Conservation (phyloP, 2,329 filamentous ascomycete species). For the Claviceps capensis region DNA sequence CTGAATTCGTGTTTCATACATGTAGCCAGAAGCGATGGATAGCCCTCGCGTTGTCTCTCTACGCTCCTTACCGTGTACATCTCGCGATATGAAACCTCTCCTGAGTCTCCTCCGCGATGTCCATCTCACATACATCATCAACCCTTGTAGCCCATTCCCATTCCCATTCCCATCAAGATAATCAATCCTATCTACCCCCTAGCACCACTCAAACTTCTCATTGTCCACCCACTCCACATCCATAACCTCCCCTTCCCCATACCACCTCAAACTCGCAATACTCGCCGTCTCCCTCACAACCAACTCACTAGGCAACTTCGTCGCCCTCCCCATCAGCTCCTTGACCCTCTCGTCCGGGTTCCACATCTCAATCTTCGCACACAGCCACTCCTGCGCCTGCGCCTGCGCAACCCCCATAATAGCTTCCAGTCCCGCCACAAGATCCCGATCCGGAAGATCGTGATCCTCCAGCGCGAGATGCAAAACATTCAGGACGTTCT, state of each 20-base stretch:
- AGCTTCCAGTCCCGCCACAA: conserved; percentile 41
- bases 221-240: conserved; percentile 59
- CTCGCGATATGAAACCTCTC: too few species aligned
- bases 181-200: not conserved
- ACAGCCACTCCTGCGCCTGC: conserved; percentile 59
- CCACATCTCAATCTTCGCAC: conserved; percentile 66
- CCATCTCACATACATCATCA: too few species aligned
- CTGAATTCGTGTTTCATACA: too few species aligned
- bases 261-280: conserved; percentile 61
- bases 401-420: conserved; percentile 53
- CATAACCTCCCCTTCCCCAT: conserved; percentile 37
- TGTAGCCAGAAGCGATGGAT: too few species aligned
- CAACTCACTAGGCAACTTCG: conserved; percentile 33
- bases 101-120: too few species aligned
- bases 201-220: conserved; percentile 72
- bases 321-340: conserved; percentile 28
- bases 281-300: conserved; percentile 49
- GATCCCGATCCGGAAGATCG: conserved; percentile 23
- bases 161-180: not conserved
- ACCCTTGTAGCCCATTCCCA: too few species aligned
- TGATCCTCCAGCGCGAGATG: conserved; percentile 52
- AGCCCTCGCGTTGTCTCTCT: too few species aligned
- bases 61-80: too few species aligned
- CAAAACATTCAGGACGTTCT: conserved; percentile 57
- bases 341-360: conserved; percentile 51